Base-by-base conservation (phyloP, 768 basidiomycete genomes). In the Rossbeevera mucosa region DNA sequence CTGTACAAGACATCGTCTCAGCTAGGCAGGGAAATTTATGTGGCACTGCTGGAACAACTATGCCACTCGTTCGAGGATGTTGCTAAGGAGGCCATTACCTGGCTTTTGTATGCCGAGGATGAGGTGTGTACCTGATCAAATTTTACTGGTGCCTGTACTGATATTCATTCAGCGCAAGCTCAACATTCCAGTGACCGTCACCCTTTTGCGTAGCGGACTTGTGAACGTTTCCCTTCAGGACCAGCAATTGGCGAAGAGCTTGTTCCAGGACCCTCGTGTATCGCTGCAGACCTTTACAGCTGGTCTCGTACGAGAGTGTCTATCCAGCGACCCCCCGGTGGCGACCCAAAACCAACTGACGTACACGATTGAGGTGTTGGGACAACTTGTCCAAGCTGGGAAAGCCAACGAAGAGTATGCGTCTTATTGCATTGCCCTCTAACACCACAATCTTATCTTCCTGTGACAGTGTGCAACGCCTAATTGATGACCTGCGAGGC, bases 51-150 rank as follows among this genome's bases (percentile, higher is more conserved):
- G 13, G 88, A 94, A 53, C 87, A 92, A 56, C 74, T 99, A 38
- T 98, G 96, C 66, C 83, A 85, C 55, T 75, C 84, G 14, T 94
- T 93, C 56, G 85, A 91, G 59, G 91, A 95, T 58, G 95, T 97
- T 42, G 91, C 88, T 16, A 94, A 94, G 69, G 96, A 99, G 71
- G 96, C 95, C 6, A 88, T 94, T 46, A 90, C 89, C 2, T 99
- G 96, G 96, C 75, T 99, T 44, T 73, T 97, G 42, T 96, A 93
- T 65, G 91, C 96, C 4, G 94, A 98, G 65, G 96, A 99, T 65
- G 91, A 94, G 74, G 93, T 94, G 51, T 51, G 82, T 74, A 5
- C 11, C 42, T 29, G 22, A 16, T 58, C 12, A 18, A 24, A 13
- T 7, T 29, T 36, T 20, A 16, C 30, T 49, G 24, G 40, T 44